phyloP scores from a whole-genome alignment of 2,329 filamentous ascomycete genomes.

The Clarireedia hainanense region DNA sequence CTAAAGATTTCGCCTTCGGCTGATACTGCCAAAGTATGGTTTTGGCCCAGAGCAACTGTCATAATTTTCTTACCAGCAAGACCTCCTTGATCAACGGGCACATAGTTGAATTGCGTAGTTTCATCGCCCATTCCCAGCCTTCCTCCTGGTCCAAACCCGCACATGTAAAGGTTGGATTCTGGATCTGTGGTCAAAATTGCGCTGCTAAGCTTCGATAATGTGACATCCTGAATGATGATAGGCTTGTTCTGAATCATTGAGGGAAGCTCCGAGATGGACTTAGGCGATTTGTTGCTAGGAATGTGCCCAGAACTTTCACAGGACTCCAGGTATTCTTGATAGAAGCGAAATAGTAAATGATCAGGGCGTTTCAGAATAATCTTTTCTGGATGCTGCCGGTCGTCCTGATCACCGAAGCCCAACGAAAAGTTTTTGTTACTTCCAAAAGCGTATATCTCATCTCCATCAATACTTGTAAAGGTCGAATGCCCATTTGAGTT shows the following conservation, averaged over 20 bases:
- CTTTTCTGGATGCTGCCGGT: slow-evolving; percentile 87
- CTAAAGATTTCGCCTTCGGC: slow-evolving; percentile 87
- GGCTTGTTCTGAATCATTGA: slow-evolving; percentile 63
- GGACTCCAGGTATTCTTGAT: slow-evolving; percentile 54
- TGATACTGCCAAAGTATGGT: slow-evolving; percentile 80
- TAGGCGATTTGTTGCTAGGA: slow-evolving; percentile 21
- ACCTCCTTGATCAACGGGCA: slow-evolving; percentile 68
- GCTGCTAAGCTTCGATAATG: slow-evolving; percentile 86
- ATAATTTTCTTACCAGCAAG: slow-evolving; percentile 66
- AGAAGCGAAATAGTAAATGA: slow-evolving; percentile 65
- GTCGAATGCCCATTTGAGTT: not conserved
- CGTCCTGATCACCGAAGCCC: slow-evolving; percentile 91
- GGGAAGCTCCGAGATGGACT: slow-evolving; percentile 50
- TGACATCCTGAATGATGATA: slow-evolving; percentile 70
- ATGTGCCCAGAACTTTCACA: slow-evolving; percentile 18
- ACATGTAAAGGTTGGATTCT: slow-evolving; percentile 85
- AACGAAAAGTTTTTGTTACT: slow-evolving; percentile 94
- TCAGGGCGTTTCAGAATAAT: slow-evolving; percentile 69
- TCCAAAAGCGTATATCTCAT: slow-evolving; percentile 89
- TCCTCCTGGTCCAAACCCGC: slow-evolving; percentile 84
- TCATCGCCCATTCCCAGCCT: slow-evolving; percentile 85
- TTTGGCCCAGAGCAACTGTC: slow-evolving; percentile 79
- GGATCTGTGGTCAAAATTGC: slow-evolving; percentile 82
- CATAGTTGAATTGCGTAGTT: slow-evolving; percentile 79
- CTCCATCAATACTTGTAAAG: slow-evolving; percentile 44